Base-by-base conservation (phyloP, 2,329 filamentous ascomycete genomes). In the Fusarium sp. region DNA sequence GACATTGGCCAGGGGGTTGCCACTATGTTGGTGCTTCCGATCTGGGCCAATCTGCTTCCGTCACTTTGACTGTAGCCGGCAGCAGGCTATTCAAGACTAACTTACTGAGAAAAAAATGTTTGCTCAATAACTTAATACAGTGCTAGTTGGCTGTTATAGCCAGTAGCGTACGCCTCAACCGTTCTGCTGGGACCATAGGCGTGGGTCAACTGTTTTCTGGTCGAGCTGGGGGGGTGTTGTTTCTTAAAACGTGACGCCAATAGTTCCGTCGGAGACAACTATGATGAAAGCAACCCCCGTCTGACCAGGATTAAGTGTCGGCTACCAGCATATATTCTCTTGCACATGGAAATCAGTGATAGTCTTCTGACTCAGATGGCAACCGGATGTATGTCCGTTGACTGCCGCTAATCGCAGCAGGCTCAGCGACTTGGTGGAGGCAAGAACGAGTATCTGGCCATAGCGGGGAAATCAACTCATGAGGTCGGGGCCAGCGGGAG, bases 21-120 rank as follows among this genome's bases (percentile, higher is more conserved):
- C 73, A 75, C 67, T 69, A 62, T 60, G 52, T 64, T 78, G 72
- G 76, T 59, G 67, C 61, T 28, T 67, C 33, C 42, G 66, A 63
- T 63, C 19, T 54, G 44, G 46, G 33, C 63, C 64, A 72, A 72
- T 67, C 64, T 53, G 32, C 59, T 53, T n/a, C n/a, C n/a, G 28
- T 54, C 49, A 57, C 43, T 60, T 53, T 50, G 47, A 57, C 53
- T 58, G 60, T 52, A 46, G 46, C 50, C 50, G 49, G 53, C 30
- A 40, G 52, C 61, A 40, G 47, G 54, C 46, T 67, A 57, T 35
- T 49, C 19, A 49, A 35, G 42, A 18, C 56, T 25, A 44, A 33
- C 56, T 37, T 60, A 18, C 57, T 50, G 49, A 44, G 53, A 47
- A 68, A 64, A 74, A 46, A 46, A 52, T 74, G 72, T 69, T 74